Evolutionary conservation across 2,329 filamentous ascomycete species (phyloP).

Genomic region (Phoma sp.): DNA sequence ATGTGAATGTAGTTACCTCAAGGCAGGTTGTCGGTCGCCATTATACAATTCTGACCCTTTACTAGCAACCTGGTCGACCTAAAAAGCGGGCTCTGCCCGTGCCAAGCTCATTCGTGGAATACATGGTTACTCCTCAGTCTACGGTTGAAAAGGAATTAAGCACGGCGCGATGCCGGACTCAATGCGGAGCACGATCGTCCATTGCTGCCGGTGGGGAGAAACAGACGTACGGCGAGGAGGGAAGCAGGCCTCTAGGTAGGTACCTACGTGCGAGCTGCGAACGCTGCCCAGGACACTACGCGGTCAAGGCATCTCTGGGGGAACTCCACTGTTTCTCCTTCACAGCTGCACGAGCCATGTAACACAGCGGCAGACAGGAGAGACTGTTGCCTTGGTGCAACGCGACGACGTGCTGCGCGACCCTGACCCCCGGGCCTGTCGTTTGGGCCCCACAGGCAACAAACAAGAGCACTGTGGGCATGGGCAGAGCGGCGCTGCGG

Average conservation of each 20-base stretch:
- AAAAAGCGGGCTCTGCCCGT: background rate
- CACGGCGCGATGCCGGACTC: background rate
- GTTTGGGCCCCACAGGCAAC: background rate
- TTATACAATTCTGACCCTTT: background rate
- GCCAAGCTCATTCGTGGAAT: conserved; percentile 14
- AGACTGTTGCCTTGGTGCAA: conserved; percentile 10
- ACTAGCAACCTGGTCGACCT: background rate
- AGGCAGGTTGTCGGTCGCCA: background rate
- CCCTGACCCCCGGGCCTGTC: background rate
- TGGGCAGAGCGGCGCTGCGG: background rate
- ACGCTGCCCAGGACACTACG: conserved; percentile 18
- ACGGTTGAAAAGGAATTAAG: background rate
- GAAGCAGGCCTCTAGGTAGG: background rate
- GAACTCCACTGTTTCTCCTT: conserved; percentile 7
- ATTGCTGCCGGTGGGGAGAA: conserved; percentile 2
- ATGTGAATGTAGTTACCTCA: background rate
- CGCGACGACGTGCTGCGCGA: background rate
- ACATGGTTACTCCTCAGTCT: background rate
- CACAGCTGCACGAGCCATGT: conserved; percentile 11
- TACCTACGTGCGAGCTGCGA: conserved; percentile 2
- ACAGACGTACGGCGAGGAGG: background rate
- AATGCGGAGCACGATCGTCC: conserved; percentile 4
- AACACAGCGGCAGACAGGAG: conserved; percentile 6
- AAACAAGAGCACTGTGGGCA: background rate
- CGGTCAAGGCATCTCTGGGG: conserved; percentile 12